A percentile compares a stretch with the other conserved stretches of the same genome.
Evolutionary conservation across 352 stramenopile species (phyloP).

Genomic region (Phytophthora cryptogea): DNA sequence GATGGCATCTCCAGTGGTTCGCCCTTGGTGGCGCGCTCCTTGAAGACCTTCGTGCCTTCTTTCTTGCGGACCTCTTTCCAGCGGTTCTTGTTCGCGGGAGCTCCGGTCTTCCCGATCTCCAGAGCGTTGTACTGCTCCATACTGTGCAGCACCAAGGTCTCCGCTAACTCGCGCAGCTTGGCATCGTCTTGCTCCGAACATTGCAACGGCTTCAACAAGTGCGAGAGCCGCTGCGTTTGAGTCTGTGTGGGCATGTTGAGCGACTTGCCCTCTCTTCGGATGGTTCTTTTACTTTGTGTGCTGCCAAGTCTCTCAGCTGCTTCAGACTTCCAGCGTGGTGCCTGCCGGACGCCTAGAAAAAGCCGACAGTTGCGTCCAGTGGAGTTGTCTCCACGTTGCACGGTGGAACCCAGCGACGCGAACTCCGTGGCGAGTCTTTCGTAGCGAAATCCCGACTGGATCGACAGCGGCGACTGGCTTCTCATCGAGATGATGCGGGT

Average conservation of each 20-base stretch:
- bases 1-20: conserved; percentile 26
- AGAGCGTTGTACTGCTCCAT: conserved; percentile 32
- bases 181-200: conserved; percentile 20
- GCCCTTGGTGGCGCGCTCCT: conserved; percentile 17
- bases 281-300: conserved; percentile 13
- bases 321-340: conserved; percentile 6
- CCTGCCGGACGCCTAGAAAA: conserved; percentile 12
- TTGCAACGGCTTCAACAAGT: conserved; percentile 15
- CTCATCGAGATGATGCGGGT: conserved; percentile 1
- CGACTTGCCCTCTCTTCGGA: background rate
- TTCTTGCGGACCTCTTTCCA: conserved; percentile 26
- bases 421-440: conserved; percentile 7
- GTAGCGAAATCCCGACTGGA: conserved; percentile 6
- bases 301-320: conserved; percentile 1
- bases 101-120: conserved; percentile 15
- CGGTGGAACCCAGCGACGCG: background rate
- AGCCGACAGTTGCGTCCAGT: conserved; percentile 16
- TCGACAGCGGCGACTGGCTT: background rate
- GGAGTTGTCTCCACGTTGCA: conserved; percentile 20
- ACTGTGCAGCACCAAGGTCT: conserved; percentile 36
- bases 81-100: conserved; percentile 14
- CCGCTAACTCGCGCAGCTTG: conserved; percentile 24
- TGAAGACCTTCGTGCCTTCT: conserved; percentile 29
- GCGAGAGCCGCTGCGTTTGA: conserved; percentile 11
- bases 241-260: conserved; percentile 7